These are phyloP conservation scores for Cylindricascospora bacillispora DNA, from an alignment of 1,139 yeast species.

Conservation along the genomic window DNA sequence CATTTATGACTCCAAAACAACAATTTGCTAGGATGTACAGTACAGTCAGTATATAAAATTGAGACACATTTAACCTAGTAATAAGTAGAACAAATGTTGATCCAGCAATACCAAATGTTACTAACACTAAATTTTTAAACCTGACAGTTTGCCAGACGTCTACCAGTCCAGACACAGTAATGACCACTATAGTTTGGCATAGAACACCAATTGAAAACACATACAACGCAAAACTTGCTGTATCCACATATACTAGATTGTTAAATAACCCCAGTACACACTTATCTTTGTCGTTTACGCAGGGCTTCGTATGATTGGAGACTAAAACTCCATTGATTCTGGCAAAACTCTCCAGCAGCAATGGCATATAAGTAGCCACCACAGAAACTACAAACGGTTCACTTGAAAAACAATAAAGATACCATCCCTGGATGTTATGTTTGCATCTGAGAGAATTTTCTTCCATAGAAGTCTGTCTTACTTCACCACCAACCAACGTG, in stretches of 20 bases:
- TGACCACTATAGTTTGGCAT: conserved; percentile 49
- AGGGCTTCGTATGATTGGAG: conserved; percentile 37
- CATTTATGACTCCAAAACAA: conserved; percentile 62
- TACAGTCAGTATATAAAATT: conserved; percentile 42
- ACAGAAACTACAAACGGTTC: conserved; percentile 67
- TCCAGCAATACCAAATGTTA: conserved; percentile 45
- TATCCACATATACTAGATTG: conserved; percentile 33
- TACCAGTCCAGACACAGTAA: conserved; percentile 59
- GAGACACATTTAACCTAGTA: conserved; percentile 30
- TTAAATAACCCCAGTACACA: conserved; percentile 32
- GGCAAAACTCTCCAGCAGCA: conserved; percentile 52
- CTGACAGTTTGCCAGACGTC: conserved; percentile 38
- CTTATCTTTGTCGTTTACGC: conserved; percentile 21
- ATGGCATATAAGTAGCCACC: conserved; percentile 58
- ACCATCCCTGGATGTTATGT: conserved; percentile 37
- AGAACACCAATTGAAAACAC: conserved; percentile 54
- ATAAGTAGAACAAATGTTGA: conserved; percentile 37
- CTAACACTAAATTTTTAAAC: conserved; percentile 28
- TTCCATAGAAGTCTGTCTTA: too few species aligned
- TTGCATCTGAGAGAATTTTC: too few species aligned
- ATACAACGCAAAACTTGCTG: conserved; percentile 56
- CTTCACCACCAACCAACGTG: too few species aligned
- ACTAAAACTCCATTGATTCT: conserved; percentile 49
- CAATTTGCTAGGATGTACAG: conserved; percentile 49
- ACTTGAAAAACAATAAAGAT: conserved; percentile 51